Evolutionary conservation across 805 yeast species (phyloP).

Genomic region (Debaryomyces hansenii): DNA sequence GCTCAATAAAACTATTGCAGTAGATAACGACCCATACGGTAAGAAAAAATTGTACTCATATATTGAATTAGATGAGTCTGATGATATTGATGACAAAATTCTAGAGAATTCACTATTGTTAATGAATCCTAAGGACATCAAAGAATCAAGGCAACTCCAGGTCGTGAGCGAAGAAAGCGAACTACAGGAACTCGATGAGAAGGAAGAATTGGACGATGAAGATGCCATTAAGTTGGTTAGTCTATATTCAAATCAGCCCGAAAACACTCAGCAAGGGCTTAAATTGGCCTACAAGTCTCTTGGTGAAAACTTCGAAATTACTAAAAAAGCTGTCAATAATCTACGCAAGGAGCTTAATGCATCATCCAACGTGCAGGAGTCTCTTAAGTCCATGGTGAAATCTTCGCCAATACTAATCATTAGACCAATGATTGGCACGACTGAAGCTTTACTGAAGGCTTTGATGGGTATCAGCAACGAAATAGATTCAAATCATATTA

Average conservation of each 20-base stretch:
- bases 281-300: slow-evolving; percentile 71
- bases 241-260: slow-evolving; percentile 84
- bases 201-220: slow-evolving; percentile 22
- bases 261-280: slow-evolving; percentile 67
- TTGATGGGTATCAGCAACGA: slow-evolving; percentile 82
- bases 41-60: slow-evolving; percentile 28
- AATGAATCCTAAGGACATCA: slow-evolving; percentile 11
- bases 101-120: slow-evolving; percentile 24
- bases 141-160: slow-evolving; percentile 2
- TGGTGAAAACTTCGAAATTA: slow-evolving; percentile 64
- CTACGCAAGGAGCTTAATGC: slow-evolving; percentile 64
- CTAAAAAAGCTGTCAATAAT: slow-evolving; percentile 59
- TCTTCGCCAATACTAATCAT: slow-evolving; percentile 80
- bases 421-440: slow-evolving; percentile 87
- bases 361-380: slow-evolving; percentile 65
- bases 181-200: slow-evolving; percentile 17
- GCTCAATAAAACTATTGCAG: slow-evolving; percentile 18
- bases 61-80: slow-evolving; percentile 31
- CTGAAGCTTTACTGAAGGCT: slow-evolving; percentile 83
- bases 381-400: slow-evolving; percentile 64
- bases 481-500: slow-evolving; percentile 63
- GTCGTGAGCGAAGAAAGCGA: slow-evolving; percentile 14
- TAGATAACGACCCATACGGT: slow-evolving; percentile 18
- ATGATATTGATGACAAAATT: slow-evolving; percentile 19
- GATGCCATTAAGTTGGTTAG: slow-evolving; percentile 51